phyloP scores from a whole-genome alignment of 352 stramenopile species.

The Globisporangium barbulae region DNA sequence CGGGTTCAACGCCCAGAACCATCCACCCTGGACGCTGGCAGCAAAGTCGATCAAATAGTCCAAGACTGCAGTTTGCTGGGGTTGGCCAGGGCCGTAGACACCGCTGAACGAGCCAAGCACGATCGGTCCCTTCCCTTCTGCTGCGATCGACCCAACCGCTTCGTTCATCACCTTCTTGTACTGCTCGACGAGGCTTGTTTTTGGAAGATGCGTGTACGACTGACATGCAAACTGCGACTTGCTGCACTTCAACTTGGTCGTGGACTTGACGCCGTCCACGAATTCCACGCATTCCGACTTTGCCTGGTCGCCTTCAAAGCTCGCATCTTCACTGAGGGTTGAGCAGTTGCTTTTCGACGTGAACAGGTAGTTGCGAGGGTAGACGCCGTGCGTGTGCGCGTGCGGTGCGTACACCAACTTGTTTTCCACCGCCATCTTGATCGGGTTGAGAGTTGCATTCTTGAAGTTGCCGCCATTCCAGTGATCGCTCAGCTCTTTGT shows the following conservation, averaged over 20 bases:
- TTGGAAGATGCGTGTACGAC: slow-evolving; percentile 38
- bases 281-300: slow-evolving; percentile 43
- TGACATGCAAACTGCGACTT: slow-evolving; percentile 37
- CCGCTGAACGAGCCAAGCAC: slow-evolving; percentile 63
- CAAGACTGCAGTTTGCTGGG: slow-evolving; percentile 50
- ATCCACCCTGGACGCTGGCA: slow-evolving; percentile 44
- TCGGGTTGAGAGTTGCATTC: slow-evolving; percentile 44
- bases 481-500: slow-evolving; percentile 35
- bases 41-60: slow-evolving; percentile 65
- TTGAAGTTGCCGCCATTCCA: slow-evolving; percentile 67
- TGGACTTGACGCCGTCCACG: slow-evolving; percentile 30
- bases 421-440: slow-evolving; percentile 39
- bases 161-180: slow-evolving; percentile 45
- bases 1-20: slow-evolving; percentile 67
- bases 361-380: slow-evolving; percentile 65
- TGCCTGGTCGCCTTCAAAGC: slow-evolving; percentile 20
- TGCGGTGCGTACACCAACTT: slow-evolving; percentile 72
- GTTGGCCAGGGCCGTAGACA: slow-evolving; percentile 51
- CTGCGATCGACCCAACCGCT: slow-evolving; percentile 36
- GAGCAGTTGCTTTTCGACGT: slow-evolving; percentile 41
- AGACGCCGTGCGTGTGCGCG: slow-evolving; percentile 48
- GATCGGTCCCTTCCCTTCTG: slow-evolving; percentile 32
- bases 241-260: slow-evolving; percentile 36
- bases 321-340: slow-evolving; percentile 20
- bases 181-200: slow-evolving; percentile 21